Conservation (phyloP, 805 yeast species). For the Barnettozyma vustinii region DNA sequence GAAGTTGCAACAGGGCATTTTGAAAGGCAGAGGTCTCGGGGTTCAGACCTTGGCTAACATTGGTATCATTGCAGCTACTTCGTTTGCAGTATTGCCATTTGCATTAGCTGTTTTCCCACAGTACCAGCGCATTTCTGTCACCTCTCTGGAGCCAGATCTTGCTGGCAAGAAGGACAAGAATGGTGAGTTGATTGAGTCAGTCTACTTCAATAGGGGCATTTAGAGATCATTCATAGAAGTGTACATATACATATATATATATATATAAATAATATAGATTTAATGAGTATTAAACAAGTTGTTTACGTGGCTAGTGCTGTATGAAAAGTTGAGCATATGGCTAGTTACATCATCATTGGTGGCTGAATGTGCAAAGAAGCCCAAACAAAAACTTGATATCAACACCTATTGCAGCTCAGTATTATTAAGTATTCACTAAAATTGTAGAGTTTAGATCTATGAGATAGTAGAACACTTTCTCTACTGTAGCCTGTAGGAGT, state of each 20-base stretch:
- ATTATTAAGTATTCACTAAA: no score
- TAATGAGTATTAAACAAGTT: no score
- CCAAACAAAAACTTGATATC: no score
- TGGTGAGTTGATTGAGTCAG: conserved; percentile 52
- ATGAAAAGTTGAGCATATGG: no score
- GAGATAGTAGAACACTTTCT: no score
- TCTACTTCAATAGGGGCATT: conserved; percentile 92
- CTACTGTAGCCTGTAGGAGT: no score
- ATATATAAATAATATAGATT: no score
- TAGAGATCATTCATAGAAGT: conserved; percentile 28
- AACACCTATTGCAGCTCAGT: no score
- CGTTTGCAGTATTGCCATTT: conserved; percentile 86
- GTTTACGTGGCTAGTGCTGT: no score
- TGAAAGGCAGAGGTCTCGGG: conserved; percentile 62
- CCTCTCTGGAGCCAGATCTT: conserved; percentile 60
- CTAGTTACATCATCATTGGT: no score
- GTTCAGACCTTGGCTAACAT: conserved; percentile 70
- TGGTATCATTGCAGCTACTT: conserved; percentile 79
- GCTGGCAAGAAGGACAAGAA: conserved; percentile 52
- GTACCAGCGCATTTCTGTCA: conserved; percentile 55
- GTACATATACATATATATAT: background rate
- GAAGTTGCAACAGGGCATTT: conserved; percentile 62
- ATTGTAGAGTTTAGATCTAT: no score
- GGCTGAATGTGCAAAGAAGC: no score
- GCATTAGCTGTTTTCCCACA: conserved; percentile 97